Evolutionary conservation across 129 eudicot species (phyloP).

Genomic region (Gnaphalium uliginosum): DNA sequence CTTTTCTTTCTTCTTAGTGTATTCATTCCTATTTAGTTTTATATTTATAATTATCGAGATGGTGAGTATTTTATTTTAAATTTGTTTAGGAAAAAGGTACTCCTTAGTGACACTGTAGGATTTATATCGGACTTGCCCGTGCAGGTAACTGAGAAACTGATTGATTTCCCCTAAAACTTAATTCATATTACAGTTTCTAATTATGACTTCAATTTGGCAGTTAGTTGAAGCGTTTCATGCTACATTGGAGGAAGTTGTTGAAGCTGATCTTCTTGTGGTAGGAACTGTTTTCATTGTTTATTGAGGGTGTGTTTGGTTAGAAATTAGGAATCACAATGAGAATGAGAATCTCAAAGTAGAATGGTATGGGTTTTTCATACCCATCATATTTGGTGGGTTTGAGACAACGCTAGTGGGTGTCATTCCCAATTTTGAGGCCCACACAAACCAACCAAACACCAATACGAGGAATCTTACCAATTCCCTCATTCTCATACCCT

Average conservation of each 20-base stretch:
- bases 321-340: too few species aligned
- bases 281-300: conserved; percentile 19
- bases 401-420: too few species aligned
- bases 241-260: conserved; percentile 96
- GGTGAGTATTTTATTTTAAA: not conserved
- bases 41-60: not conserved
- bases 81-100: conserved; percentile 75
- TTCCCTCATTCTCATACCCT: too few species aligned
- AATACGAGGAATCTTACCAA: too few species aligned
- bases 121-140: conserved; percentile 97
- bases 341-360: too few species aligned
- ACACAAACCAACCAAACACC: too few species aligned
- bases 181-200: not conserved
- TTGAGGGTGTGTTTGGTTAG: too few species aligned
- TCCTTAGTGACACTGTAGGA: conserved; percentile 96
- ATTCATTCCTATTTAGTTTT: not conserved
- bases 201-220: conserved; percentile 38
- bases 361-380: too few species aligned
- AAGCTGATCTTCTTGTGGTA: conserved; percentile 99
- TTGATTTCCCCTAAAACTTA: not conserved
- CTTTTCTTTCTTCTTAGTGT: not conserved
- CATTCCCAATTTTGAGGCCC: too few species aligned
- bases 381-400: too few species aligned
- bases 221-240: conserved; percentile 97
- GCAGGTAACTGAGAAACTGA: conserved; percentile 52